Percentiles rank a stretch among this genome's conserved stretches.
Evolutionary conservation across 2,329 filamentous ascomycete species (phyloP).

Genomic region (Pseudocercospora crystallina): DNA sequence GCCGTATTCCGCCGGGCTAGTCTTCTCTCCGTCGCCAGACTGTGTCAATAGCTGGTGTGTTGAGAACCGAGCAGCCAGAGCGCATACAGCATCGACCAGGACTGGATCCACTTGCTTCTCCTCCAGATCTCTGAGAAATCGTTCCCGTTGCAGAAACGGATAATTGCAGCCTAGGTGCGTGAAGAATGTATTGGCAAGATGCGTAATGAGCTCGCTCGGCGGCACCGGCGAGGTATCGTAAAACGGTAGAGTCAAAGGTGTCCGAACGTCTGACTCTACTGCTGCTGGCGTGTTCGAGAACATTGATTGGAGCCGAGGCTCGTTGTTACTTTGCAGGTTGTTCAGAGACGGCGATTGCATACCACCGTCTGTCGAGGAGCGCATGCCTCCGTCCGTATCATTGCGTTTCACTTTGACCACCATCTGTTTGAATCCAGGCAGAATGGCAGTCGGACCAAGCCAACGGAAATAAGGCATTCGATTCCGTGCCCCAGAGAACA

Average conservation of each 20-base stretch:
- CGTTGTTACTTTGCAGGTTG: slow-evolving; percentile 13
- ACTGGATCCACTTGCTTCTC: slow-evolving; percentile 82
- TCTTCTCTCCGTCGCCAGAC: slow-evolving; percentile 43
- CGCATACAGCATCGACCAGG: slow-evolving; percentile 81
- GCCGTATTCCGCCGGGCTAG: slow-evolving; percentile 65
- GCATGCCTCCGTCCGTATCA: slow-evolving; percentile 60
- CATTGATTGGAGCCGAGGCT: slow-evolving; percentile 20
- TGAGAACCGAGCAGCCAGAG: slow-evolving; percentile 78
- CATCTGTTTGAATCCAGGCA: slow-evolving; percentile 91
- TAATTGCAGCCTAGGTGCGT: slow-evolving; percentile 80
- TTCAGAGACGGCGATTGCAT: slow-evolving; percentile 30
- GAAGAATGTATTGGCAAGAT: slow-evolving; percentile 80
- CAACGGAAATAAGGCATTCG: slow-evolving; percentile 87
- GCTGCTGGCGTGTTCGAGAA: slow-evolving; percentile 29
- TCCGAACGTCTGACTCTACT: slow-evolving; percentile 43
- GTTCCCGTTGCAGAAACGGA: slow-evolving; percentile 72
- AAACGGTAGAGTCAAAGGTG: slow-evolving; percentile 56
- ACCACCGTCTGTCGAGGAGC: slow-evolving; percentile 51
- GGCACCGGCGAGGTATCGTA: slow-evolving; percentile 75
- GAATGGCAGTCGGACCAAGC: slow-evolving; percentile 87
- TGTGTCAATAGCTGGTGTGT: slow-evolving; percentile 54
- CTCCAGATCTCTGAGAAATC: slow-evolving; percentile 72
- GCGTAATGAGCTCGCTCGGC: slow-evolving; percentile 72
- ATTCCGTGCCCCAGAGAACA: slow-evolving; percentile 47
- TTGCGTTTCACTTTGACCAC: slow-evolving; percentile 72